Percentiles rank a stretch among this genome's conserved stretches.
These are phyloP conservation scores for Boletus sp. DNA, from an alignment of 1,284 basidiomycete species.

Conservation along the genomic window DNA sequence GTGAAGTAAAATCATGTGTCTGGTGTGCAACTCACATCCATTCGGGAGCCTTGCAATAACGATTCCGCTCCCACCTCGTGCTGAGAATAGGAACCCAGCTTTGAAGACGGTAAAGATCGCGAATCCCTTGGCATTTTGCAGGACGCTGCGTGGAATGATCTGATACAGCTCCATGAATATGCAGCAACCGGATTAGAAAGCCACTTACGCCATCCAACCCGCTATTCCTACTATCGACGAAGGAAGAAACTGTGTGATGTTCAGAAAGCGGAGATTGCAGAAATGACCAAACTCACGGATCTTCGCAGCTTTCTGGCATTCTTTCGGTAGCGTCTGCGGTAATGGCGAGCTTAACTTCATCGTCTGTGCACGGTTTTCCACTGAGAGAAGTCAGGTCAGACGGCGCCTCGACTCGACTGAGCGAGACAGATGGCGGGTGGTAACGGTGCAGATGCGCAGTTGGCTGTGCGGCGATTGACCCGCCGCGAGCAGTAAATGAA, in stretches of 20 bases:
- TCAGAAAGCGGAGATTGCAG: slow-evolving; percentile 8
- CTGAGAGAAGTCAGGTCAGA: neutral
- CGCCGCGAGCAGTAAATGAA: slow-evolving; percentile 10
- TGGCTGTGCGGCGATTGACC: neutral
- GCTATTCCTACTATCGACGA: slow-evolving; percentile 67
- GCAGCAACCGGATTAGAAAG: neutral
- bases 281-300: slow-evolving; percentile 50
- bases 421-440: neutral
- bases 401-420: neutral
- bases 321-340: slow-evolving; percentile 68
- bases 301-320: slow-evolving; percentile 71
- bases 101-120: slow-evolving; percentile 82
- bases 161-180: slow-evolving; percentile 17
- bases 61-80: slow-evolving; percentile 83
- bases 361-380: neutral
- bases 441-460: slow-evolving; percentile 18
- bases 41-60: slow-evolving; percentile 86
- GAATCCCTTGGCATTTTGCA: slow-evolving; percentile 78
- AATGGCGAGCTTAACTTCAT: slow-evolving; percentile 69
- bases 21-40: slow-evolving; percentile 61
- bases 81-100: slow-evolving; percentile 74
- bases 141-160: slow-evolving; percentile 64
- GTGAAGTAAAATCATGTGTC: neutral
- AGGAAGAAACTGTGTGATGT: slow-evolving; percentile 56
- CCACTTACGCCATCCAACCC: slow-evolving; percentile 58